Evolutionary conservation across 257 asterid genomes (phyloP), one percentile per base, ranked within the genome.

Genomic region (Solanum pennellii): DNA sequence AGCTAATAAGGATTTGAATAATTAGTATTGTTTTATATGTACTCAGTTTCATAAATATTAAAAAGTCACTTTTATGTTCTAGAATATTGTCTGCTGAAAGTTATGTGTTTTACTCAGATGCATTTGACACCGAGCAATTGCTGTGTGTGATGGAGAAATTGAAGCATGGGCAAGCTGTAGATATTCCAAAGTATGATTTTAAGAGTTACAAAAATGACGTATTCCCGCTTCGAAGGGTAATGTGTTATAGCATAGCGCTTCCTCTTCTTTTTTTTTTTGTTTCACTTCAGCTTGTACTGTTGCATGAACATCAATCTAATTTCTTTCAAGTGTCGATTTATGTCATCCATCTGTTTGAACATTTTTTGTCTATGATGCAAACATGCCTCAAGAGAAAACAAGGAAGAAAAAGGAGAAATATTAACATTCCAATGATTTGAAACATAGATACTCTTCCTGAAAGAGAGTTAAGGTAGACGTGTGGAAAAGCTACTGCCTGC

Each of bases 121-220:
- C 99, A 83, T 97, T 96, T 83, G 92, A 95, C 92, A 95, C 96
- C 0, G 96, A 95, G 71, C 91, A 93, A 74, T 91, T 97, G 86
- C 90, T 97, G 91, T 45, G 84, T 88, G 88, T 88, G 87, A 90
- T 97, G 99, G 98, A 96, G 89, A 93, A 94, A 87, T 84, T 97
- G 91, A 97, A 92, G 91, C 93, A 90, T 88, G 96, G 96, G 65
- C 95, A 93, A 87, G 98, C 99, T 49, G 99, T 96, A 83, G 98
- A 97, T 91, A 92, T 97, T 91, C 98, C 99, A 84, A 97, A 92
- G 91, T 97, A 97, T 89, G 99, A 97, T 92, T 95, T 91, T 93
- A 96, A 93, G 94, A 96, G 93, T 90, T 95, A 94, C 89, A 94
- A 93, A 91, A 94, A 92, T 66, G 94, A 93, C 39, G 90, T 89